Conservation (phyloP, 768 basidiomycete genomes). For the Amanita exitialis region DNA sequence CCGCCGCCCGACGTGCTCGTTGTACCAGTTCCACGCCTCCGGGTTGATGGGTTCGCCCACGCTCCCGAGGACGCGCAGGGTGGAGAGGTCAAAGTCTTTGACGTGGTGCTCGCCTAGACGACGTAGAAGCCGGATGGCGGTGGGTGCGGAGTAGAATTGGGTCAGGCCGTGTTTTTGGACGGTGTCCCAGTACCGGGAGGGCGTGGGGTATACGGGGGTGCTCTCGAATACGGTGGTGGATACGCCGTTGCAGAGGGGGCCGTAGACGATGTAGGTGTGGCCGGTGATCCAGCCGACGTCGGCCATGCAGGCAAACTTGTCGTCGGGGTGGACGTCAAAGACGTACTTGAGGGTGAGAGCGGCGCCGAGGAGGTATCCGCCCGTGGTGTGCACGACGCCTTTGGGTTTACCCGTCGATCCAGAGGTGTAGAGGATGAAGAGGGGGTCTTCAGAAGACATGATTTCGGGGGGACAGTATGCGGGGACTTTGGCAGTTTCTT, state of each 20-base stretch:
- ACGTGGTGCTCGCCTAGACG: slow-evolving; percentile 80
- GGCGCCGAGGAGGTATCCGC: slow-evolving; percentile 85
- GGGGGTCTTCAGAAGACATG: slow-evolving; percentile 89
- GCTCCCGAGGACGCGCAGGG: slow-evolving; percentile 78
- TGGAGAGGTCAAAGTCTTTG: slow-evolving; percentile 69
- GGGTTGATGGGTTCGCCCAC: slow-evolving; percentile 99
- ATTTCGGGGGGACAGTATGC: slow-evolving; percentile 82
- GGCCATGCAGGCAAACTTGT: slow-evolving; percentile 96
- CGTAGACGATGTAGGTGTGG: slow-evolving; percentile 95
- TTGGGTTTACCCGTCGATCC: slow-evolving; percentile 96
- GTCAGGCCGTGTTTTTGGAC: slow-evolving; percentile 91
- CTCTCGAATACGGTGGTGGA: slow-evolving; percentile 91
- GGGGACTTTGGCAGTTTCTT: slow-evolving; percentile 76
- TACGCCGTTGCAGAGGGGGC: slow-evolving; percentile 80
- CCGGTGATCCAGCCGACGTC: slow-evolving; percentile 99
- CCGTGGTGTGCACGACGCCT: slow-evolving; percentile 89
- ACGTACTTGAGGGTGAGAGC: slow-evolving; percentile 93
- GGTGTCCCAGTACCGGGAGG: slow-evolving; percentile 93
- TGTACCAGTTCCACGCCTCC: slow-evolving; percentile 99
- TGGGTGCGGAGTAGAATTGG: slow-evolving; percentile 92
- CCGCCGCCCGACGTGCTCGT: slow-evolving; percentile 81
- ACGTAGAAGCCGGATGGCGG: slow-evolving; percentile 85
- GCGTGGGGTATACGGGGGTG: slow-evolving; percentile 93
- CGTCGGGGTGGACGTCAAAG: slow-evolving; percentile 95
- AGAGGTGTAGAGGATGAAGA: slow-evolving; percentile 98